Evolutionary conservation across 768 basidiomycete species (phyloP).

Genomic region (Russula sp.): DNA sequence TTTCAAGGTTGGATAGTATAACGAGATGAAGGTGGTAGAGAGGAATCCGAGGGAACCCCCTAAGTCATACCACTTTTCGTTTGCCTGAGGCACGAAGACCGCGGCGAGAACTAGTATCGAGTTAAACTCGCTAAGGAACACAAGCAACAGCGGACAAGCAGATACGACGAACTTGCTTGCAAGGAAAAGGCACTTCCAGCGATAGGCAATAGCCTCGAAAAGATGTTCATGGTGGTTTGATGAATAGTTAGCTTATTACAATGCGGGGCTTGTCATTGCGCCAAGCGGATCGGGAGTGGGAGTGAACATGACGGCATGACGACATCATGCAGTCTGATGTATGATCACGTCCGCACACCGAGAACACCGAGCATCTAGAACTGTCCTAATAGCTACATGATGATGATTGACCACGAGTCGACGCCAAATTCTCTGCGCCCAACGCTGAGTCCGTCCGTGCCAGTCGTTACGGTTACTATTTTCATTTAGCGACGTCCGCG

Average conservation of each 20-base stretch:
- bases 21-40: constrained; percentile 49
- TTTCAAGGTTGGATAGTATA: constrained; percentile 47
- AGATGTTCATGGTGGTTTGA: constrained; percentile 34
- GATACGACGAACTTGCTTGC: neutral
- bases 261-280: neutral
- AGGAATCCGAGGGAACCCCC: constrained; percentile 61
- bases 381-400: no score
- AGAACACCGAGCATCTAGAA: no score
- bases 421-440: no score
- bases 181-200: constrained; percentile 38
- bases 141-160: neutral
- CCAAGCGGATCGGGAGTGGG: neutral
- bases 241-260: neutral
- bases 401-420: no score
- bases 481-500: no score
- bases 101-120: constrained; percentile 40
- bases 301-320: neutral
- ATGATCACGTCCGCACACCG: no score
- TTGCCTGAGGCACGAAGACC: constrained; percentile 56
- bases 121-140: neutral
- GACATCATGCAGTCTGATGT: neutral
- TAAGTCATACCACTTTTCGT: constrained; percentile 62
- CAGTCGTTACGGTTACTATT: no score
- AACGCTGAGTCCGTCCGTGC: no score
- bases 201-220: constrained; percentile 47